Base-by-base conservation (phyloP, 345 rosid species). In the Eucalyptus paniculata region DNA sequence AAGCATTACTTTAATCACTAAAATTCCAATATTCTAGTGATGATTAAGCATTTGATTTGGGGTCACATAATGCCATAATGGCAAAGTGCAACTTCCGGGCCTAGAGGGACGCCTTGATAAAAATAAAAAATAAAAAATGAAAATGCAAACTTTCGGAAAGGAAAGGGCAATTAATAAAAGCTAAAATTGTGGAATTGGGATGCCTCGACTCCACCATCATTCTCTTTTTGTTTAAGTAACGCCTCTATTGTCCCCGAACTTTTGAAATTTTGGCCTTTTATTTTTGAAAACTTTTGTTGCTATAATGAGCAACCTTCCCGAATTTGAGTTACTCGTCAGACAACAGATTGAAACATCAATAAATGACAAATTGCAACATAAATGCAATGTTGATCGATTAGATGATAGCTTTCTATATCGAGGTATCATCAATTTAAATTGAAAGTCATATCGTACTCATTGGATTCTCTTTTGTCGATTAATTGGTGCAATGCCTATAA, bases 281-380 rank as follows among this genome's bases (percentile, higher is more conserved):
- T 62, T 28, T 30, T 1, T 9, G 0, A 62, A 6, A 8, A 62
- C 34, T 28, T 60, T 0, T 60, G 5, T 28, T 11, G 30, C 16
- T 4, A 62, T 4, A 62, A 6, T 13, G 32, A 28, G 15, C 8
- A 28, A 5, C 32, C 8, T 60, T 13, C 0, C 1, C 1, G 0
- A 26, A 60, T 28, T 28, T 28, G 17, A 28, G 67, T 5, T 26
- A 60, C 15, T 26, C n/a, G 0, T 60, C 4, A 3, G 9, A 18
- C 9, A 28, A 60, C 17, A 28, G 12, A 28, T 60, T 5, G 14
- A 60, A 60, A 60, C 62, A 56, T 56, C 14, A 5, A 28, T 60
- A 26, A 28, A 26, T 26, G 67, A 60, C 30, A 62, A 62, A 12
- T 13, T 21, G 5, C 58, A 53, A 53, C 26, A 30, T 62, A 62